Base-by-base conservation (phyloP, 768 basidiomycete species). In the Tulasnella sp. region DNA sequence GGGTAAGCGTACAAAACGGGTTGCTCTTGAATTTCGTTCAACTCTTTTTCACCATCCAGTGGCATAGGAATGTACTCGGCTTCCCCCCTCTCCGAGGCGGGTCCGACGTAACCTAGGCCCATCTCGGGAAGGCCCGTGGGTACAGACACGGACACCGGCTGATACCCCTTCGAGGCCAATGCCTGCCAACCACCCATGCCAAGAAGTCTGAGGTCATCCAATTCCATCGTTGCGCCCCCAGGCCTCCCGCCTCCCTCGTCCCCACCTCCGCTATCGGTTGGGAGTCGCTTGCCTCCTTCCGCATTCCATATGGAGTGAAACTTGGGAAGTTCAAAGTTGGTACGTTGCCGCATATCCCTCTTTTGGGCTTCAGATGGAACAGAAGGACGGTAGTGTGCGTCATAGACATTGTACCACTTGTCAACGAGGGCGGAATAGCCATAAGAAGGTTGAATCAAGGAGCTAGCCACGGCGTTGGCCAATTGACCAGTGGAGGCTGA, bases 381-480 rank as follows among this genome's bases (percentile, higher is more conserved):
- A 32, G 78, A 70, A 1, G 84, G 77, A 50, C 89, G 86, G 67
- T 86, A 88, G 68, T 94, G 80, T 43, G 71, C 79, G 72, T 97
- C 92, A 65, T 94, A 99, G 19, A 93, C 82, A 31, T 77, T 75
- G 69, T 80, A 94, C 94, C 94, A 99, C 39, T 83, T 80, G 67
- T 93, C 83, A 29, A 96, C 78, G 31, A 99, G 82, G 6, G 84
- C 77, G 57, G 76, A 73, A 63, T 90, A 93, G 69, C 84, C 79
- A 63, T 89, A 87, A 31, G 78, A 77, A 62, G 73, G 76, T 49
- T 75, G 71, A 15, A 37, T 34, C n/a, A 46, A 43, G 29, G 42
- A 46, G 31, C 42, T 46, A 35, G 46, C 55, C 6, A 52, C 27
- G 50, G 50, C 15, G 17, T 50, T 65, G 27, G 14, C 55, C 49